These are phyloP conservation scores for Tillandsia leiboldiana DNA, from an alignment of 176 grass and related monocot species.

Conservation along the genomic window DNA sequence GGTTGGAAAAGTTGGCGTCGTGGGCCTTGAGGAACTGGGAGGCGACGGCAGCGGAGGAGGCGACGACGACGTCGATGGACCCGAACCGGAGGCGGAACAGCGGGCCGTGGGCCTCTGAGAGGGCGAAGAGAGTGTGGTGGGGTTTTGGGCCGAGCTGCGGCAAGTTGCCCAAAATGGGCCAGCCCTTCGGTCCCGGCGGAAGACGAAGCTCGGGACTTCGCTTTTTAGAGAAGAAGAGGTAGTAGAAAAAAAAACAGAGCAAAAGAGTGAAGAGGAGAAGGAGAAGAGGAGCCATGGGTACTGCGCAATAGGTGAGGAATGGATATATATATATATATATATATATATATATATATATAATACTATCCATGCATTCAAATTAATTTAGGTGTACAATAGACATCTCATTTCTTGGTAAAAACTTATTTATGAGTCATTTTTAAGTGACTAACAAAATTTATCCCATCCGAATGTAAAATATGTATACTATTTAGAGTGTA, in stretches of 20 bases:
- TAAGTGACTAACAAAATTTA: too few relatives aligned
- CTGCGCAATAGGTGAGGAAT: not conserved
- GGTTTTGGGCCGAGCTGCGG: conserved; percentile 15
- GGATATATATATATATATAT: not conserved
- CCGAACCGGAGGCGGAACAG: conserved; percentile 26
- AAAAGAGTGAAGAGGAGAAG: conserved; percentile 18
- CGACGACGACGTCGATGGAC: conserved; percentile 5
- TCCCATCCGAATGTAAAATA: too few relatives aligned
- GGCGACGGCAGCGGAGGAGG: conserved; percentile 6
- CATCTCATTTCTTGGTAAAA: too few relatives aligned
- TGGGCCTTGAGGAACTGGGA: conserved; percentile 21
- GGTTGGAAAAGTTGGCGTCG: conserved; percentile 21
- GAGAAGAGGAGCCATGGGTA: conserved; percentile 19
- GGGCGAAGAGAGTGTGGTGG: conserved; percentile 9
- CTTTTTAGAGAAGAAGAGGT: conserved; percentile 16
- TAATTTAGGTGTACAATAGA: too few relatives aligned
- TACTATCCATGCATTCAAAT: too few relatives aligned
- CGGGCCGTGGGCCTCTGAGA: conserved; percentile 15
- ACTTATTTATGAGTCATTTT: too few relatives aligned
- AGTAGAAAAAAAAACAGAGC: conserved; percentile 13
- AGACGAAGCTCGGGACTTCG: not conserved
- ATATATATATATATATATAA: too few relatives aligned
- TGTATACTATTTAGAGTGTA: too few relatives aligned
- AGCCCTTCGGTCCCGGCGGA: conserved; percentile 21
- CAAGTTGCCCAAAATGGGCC: conserved; percentile 20